Conservation (phyloP, 1,139 yeast species). For the Hemisphaericaspora xylofermentans region DNA sequence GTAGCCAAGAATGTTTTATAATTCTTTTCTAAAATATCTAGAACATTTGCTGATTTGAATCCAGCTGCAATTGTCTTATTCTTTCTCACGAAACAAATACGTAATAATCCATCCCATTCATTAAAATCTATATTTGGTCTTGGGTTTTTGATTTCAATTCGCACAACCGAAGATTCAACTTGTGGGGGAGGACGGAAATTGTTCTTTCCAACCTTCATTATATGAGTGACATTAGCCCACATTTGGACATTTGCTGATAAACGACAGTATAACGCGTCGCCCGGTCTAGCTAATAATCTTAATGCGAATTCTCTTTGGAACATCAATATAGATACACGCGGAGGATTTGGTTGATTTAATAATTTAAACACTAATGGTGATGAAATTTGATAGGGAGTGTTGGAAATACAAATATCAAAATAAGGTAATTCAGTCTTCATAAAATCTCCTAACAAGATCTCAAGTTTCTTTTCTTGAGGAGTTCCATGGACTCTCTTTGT, state of each 20-base stretch:
- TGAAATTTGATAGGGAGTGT: constrained; percentile 96
- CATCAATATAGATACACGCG: constrained; percentile 93
- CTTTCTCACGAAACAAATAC: constrained; percentile 89
- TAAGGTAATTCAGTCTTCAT: constrained; percentile 95
- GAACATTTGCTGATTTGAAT: constrained; percentile 78
- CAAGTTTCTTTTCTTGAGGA: constrained; percentile 86
- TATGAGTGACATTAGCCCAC: constrained; percentile 99
- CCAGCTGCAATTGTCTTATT: constrained; percentile 93
- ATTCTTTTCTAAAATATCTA: constrained; percentile 83
- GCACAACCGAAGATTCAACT: constrained; percentile 94
- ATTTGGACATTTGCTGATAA: constrained; percentile 94
- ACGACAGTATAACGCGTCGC: constrained; percentile 88
- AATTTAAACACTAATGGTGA: constrained; percentile 94
- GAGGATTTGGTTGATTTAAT: constrained; percentile 88
- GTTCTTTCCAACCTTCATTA: constrained; percentile 96
- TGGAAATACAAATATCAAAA: constrained; percentile 93
- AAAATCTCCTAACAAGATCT: constrained; percentile 90
- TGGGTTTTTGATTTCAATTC: constrained; percentile 88
- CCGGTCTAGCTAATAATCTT: constrained; percentile 91
- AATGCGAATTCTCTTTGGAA: constrained; percentile 96
- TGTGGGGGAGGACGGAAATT: constrained; percentile 99
- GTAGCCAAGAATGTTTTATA: constrained; percentile 78
- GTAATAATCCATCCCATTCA: constrained; percentile 95
- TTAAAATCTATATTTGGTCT: constrained; percentile 88
- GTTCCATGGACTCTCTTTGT: constrained; percentile 98